Evolutionary conservation across 1,284 basidiomycete genomes (phyloP).

Genomic region (Ustilago loliicola): DNA sequence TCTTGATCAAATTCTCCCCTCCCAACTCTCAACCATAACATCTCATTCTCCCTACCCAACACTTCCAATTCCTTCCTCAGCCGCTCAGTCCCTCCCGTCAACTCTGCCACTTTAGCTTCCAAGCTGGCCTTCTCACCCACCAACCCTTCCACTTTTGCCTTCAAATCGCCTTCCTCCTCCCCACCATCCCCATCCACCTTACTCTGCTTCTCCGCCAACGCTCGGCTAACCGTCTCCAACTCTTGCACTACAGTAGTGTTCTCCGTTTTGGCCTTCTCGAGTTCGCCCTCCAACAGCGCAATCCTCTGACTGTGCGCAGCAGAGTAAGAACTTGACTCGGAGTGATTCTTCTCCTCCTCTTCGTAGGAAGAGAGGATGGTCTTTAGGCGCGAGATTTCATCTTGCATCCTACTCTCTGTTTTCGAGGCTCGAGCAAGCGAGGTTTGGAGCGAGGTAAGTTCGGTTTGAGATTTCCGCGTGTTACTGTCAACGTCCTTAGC

Average conservation of each 20-base stretch:
- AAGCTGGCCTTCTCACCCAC: constrained; percentile 33
- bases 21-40: constrained; percentile 75
- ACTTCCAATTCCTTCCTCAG: constrained; percentile 74
- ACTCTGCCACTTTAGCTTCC: constrained; percentile 51
- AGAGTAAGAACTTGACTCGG: constrained; percentile 50
- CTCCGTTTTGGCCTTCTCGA: constrained; percentile 38
- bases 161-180: not conserved
- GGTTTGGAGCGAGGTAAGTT: constrained; percentile 62
- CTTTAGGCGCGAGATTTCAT: constrained; percentile 53
- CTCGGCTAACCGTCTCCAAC: constrained; percentile 14
- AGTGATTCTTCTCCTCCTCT: constrained; percentile 60
- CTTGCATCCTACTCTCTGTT: constrained; percentile 24
- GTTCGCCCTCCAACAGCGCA: constrained; percentile 55
- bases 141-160: not conserved
- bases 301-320: constrained; percentile 64
- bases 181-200: constrained; percentile 18
- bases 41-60: constrained; percentile 80
- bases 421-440: constrained; percentile 23
- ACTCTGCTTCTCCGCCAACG: constrained; percentile 19
- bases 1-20: constrained; percentile 82
- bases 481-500: constrained; percentile 51
- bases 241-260: constrained; percentile 9
- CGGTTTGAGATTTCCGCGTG: constrained; percentile 53
- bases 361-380: constrained; percentile 50
- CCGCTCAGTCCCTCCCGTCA: constrained; percentile 47